Base-by-base conservation (phyloP, 495 filamentous ascomycete genomes). In the Tuber melanosporum region DNA sequence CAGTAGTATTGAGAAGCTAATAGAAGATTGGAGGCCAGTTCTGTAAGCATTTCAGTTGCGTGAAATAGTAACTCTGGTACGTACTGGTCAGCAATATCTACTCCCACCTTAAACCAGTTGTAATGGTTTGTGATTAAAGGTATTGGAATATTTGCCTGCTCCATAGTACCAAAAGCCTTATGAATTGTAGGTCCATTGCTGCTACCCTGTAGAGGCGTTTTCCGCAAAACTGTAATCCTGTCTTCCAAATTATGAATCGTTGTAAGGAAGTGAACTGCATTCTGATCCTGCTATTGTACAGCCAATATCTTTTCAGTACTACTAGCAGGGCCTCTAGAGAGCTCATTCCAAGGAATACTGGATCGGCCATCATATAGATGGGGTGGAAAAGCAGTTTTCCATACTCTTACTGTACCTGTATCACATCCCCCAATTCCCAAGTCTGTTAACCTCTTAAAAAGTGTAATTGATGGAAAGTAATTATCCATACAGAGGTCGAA, bases 41-140 rank as follows among this genome's bases (percentile, higher is more conserved):
- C 9, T 17, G 26, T 3, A 39, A 10, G 36, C 52, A n/a, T 20
- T 39, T 71, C 36, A 71, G 71, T 39, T 82, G 78, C 19, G 75
- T 81, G 41, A 77, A 62, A 73, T 83, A 84, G 66, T 76, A 76
- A 42, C 62, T 42, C 0, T 71, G n/a, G 14, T 71, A 42, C n/a
- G n/a, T n/a, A n/a, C n/a, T 76, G 76, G 49, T 78, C 77, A 42
- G 75, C 47, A 22, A 77, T 73, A 72, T 81, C 74, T n/a, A 83
- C 76, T 22, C 82, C 79, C 7, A 45, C 14, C 7, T 82, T 82
- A 81, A 82, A 74, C 45, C 71, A 42, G 70, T 79, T 81, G 66
- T 81, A 77, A 71, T 79, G 74, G n/a, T 81, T 57, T 12, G 81
- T 79, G 74, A 74, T 49, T 41, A 39, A n/a, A n/a, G 78, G 66